Conservation (phyloP, 345 rosid genomes). For the Rhodomyrtus tomentosa region DNA sequence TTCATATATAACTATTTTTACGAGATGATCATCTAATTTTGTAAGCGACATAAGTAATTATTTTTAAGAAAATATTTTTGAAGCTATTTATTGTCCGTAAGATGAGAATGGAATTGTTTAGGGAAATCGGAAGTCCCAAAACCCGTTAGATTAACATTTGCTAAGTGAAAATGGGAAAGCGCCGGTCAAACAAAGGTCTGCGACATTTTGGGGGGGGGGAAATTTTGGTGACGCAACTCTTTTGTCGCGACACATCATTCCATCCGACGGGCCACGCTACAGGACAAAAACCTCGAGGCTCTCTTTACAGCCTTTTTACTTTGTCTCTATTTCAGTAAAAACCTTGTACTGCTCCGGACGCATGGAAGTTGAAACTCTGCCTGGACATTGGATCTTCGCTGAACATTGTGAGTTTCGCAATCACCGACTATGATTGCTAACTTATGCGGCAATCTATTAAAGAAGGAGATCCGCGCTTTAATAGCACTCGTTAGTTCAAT, state of each 20-base stretch:
- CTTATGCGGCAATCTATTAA: not conserved
- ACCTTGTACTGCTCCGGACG: not conserved
- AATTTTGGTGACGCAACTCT: not conserved
- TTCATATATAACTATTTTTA: fast-evolving
- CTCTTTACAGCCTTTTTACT: not conserved
- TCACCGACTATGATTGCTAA: not conserved
- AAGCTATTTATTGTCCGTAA: too few species aligned
- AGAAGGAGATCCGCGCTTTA: not conserved
- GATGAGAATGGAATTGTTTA: not conserved
- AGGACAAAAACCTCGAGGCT: not conserved
- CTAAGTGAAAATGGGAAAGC: not conserved
- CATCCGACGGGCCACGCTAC: not conserved
- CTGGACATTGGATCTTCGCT: not conserved
- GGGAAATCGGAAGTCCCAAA: not conserved
- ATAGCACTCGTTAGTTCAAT: not conserved
- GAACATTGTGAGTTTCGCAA: too few species aligned
- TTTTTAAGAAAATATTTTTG: not conserved
- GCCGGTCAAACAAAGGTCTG: not conserved
- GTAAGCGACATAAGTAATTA: not conserved
- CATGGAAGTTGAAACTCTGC: not conserved
- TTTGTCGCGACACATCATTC: not conserved
- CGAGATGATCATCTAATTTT: fast-evolving
- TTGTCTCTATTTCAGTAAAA: not conserved
- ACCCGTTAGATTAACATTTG: not conserved
- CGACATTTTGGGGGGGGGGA: not conserved